Conservation (phyloP, 495 filamentous ascomycete species). For the Xylaria palmicola region DNA sequence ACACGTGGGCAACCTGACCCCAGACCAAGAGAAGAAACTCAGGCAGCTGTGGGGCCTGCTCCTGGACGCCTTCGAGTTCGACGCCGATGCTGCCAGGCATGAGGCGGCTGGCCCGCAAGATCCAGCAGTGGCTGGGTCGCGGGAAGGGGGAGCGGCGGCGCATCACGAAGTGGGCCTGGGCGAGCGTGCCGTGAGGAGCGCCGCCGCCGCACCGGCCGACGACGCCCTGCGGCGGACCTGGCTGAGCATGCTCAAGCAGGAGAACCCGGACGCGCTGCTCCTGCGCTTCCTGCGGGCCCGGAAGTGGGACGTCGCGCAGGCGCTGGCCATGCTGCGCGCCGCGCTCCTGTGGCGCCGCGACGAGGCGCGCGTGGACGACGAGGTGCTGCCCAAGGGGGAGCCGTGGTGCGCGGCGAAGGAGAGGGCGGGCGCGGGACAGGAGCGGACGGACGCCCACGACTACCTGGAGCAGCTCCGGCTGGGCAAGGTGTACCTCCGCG, state of each 20-base stretch:
- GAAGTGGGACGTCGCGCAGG: constrained; percentile 85
- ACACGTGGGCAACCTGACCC: constrained; percentile 1
- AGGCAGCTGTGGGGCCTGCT: constrained; percentile 2
- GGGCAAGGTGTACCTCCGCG: constrained; percentile 11
- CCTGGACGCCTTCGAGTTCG: neutral
- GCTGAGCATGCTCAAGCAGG: constrained; percentile 11
- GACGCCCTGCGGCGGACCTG: neutral
- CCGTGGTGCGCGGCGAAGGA: neutral
- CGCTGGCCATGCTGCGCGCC: constrained; percentile 27
- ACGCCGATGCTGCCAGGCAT: neutral
- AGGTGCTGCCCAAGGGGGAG: neutral
- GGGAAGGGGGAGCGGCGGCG: neutral
- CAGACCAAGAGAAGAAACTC: constrained; percentile 6
- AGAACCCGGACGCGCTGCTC: constrained; percentile 68
- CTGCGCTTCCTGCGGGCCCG: constrained; percentile 86
- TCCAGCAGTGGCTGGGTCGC: neutral
- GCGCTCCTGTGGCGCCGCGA: neutral
- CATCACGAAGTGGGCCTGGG: neutral
- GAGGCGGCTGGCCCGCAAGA: neutral
- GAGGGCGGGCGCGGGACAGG: neutral
- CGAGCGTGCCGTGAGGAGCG: neutral
- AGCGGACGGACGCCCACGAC: neutral
- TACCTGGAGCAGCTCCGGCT: neutral
- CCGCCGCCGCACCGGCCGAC: neutral
- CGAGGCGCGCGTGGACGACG: neutral